Base-by-base conservation (phyloP, 306 rosid genomes). In the Potentilla sterilis region DNA sequence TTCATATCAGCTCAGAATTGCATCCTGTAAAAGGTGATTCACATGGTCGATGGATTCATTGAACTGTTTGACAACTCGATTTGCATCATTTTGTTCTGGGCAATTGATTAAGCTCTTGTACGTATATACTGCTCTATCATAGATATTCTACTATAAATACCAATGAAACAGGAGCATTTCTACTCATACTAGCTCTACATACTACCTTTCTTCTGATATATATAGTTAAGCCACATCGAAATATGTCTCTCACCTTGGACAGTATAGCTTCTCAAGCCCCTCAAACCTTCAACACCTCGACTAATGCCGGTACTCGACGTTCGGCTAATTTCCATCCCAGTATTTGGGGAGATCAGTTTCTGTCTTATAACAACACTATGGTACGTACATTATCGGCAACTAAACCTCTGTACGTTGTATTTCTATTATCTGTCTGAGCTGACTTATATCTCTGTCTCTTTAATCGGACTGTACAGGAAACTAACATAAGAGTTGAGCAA, bases 291-390 rank as follows among this genome's bases (percentile, higher is more conserved):
- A 58, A 24, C 4, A 6, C 61, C 61, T 54, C 61, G 7, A n/a
- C 32, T 9, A 14, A 58, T 58, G 37, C 37, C 18, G 18, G 1
- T 11, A 24, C 8, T 59, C 65, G 65, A 11, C 65, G 38, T 24
- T 59, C 38, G 8, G 65, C 38, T 59, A 12, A 28, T 2, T 59
- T 22, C 34, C 65, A 59, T 59, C 65, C 65, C 38, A 59, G 65
- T 15, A 59, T 59, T 10, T 59, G 65, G 65, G 65, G 65, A 59
- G 65, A 59, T 59, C 65, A 1, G 34, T 59, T 59, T 59, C 65
- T 59, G 38, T 59, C 8, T 12, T 12, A 12, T 12, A 59, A 59
- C 65, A 59, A 28, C 38, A 24, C 8, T 24, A 1, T 1, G 38
- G 19, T 59, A 10, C 1, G 38, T 58, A 11, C 65, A 28, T 58